Evolutionary conservation across 257 asterid genomes (phyloP), one percentile per base, ranked within the genome.

Genomic region (Solanum peruvianum): DNA sequence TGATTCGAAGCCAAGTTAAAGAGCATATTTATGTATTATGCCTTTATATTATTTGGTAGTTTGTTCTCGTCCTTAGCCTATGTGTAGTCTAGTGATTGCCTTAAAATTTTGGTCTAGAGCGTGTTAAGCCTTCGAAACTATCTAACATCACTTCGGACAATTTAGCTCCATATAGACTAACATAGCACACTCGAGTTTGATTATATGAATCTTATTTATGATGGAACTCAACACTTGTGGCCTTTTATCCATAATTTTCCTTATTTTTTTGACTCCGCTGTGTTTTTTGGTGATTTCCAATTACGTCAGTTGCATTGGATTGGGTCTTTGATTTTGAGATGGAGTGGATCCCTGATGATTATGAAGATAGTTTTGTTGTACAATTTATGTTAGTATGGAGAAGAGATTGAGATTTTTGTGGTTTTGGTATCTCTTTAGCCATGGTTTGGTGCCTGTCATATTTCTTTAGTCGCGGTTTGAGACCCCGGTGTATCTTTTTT

Each of bases 111-210:
- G 64, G 64, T 18, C 20, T 56, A 56, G 64, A 56, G 5, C 25
- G 11, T 56, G 7, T 56, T 18, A 18, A 56, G 64, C 64, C 64
- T 56, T 56, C 20, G 11, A 56, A 56, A 56, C 9, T 20, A 56
- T 18, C 11, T 20, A 0, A 56, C 2, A 2, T 56, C 64, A 1
- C 0, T 56, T 20, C 11, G 25, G 64, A 56, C 2, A 20, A 1
- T 20, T 18, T 56, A 56, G 5, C 25, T 56, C 64, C 64, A 11
- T 20, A 20, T 56, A 56, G 9, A 23, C 64, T 56, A 1, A 56
- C n/a, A 56, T 56, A 18, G n/a, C 64, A 56, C 11, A 56, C 64
- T 56, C 3, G 64, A 20, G 64, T 56, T 0, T 56, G 64, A 56
- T 20, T 7, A 56, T 56, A 56, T 56, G 25, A 56, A 56, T n/a